Evolutionary conservation across 116 monocot species (phyloP).

Genomic region (Zostera marina): DNA sequence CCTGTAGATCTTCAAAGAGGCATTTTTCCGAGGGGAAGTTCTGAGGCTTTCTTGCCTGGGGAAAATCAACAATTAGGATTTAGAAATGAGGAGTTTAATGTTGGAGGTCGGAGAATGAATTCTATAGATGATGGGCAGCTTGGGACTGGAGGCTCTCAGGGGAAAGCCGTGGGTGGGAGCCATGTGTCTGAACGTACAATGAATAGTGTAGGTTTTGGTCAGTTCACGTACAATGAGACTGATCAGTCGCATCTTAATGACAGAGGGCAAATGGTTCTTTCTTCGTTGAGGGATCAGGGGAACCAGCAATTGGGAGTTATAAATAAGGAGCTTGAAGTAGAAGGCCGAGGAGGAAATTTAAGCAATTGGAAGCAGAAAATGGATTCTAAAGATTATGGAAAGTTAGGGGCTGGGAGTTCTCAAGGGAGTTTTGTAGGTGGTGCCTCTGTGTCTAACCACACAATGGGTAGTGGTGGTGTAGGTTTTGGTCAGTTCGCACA

Average conservation of each 20-base stretch:
- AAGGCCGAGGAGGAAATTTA: not conserved
- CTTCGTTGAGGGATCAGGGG: not conserved
- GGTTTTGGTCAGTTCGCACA: not conserved
- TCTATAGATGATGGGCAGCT: not conserved
- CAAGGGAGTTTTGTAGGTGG: not conserved
- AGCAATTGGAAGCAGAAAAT: not conserved
- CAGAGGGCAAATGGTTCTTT: not conserved
- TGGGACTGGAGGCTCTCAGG: not conserved
- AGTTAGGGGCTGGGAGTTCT: not conserved
- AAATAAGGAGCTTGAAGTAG: not conserved
- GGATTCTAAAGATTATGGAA: not conserved
- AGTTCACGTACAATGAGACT: not conserved
- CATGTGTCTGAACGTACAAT: not conserved
- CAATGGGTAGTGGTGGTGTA: too few species aligned
- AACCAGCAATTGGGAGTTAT: constrained; percentile 5
- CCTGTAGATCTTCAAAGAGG: not conserved
- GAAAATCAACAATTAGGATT: constrained; percentile 5
- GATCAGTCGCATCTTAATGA: not conserved
- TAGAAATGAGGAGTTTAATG: not conserved
- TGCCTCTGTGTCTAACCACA: constrained; percentile 1
- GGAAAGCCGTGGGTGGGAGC: not conserved
- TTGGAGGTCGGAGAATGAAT: not conserved
- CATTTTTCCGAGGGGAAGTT: not conserved
- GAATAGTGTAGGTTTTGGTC: not conserved
- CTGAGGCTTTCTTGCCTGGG: not conserved